Evolutionary conservation across 345 rosid species (phyloP).

Genomic region (Eucalyptus pauciflora): DNA sequence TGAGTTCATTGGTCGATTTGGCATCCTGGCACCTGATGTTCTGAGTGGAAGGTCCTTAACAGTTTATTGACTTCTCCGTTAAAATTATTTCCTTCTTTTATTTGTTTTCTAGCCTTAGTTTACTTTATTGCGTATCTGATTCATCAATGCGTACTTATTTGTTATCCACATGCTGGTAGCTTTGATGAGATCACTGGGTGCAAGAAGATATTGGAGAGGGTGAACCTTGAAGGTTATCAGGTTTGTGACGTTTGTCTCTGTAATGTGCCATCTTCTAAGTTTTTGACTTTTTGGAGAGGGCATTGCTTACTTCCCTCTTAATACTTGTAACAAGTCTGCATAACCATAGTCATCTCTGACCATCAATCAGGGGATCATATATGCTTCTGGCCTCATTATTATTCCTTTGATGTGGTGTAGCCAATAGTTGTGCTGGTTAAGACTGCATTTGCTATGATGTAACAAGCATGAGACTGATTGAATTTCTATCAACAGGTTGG

Average conservation of each 20-base stretch:
- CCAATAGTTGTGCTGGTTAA: background rate
- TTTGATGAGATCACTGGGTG: conserved; percentile 65
- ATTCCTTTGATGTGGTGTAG: conserved; percentile 4
- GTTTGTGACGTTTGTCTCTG: conserved; percentile 10
- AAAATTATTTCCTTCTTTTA: background rate
- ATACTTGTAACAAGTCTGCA: background rate
- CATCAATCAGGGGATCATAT: background rate
- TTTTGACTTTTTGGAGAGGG: background rate
- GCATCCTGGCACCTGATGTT: conserved; percentile 52
- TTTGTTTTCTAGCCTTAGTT: background rate
- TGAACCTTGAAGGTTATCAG: conserved; percentile 77
- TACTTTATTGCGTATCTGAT: background rate
- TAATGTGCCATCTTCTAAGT: background rate
- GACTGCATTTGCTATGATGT: background rate
- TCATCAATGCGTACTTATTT: background rate
- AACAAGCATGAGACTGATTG: background rate
- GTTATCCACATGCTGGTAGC: conserved; percentile 13
- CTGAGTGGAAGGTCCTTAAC: conserved; percentile 37
- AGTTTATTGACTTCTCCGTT: background rate
- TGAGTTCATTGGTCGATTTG: conserved; percentile 64
- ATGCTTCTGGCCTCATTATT: background rate
- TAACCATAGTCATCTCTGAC: background rate
- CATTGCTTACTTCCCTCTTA: background rate
- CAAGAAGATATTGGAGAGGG: conserved; percentile 69
- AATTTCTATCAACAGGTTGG: conserved; percentile 39